Percentiles rank a stretch among this genome's conserved stretches.
These are phyloP conservation scores for Penicillium italicum DNA, from an alignment of 2,329 filamentous ascomycete genomes.

Conservation along the genomic window DNA sequence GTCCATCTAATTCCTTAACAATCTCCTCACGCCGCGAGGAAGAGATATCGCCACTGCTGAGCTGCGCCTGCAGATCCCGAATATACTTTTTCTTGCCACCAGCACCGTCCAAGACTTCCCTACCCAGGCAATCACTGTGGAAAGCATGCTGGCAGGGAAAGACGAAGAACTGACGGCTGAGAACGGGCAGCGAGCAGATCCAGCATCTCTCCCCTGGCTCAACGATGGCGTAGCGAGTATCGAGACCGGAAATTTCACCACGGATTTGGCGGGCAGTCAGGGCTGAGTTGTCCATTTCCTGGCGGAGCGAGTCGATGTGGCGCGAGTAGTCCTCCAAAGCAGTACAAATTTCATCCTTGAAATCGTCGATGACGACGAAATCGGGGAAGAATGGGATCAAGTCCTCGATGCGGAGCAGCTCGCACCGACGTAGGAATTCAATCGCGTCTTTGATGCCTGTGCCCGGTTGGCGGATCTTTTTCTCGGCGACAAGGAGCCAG, in stretches of 20 bases:
- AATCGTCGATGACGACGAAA: constrained; percentile 97
- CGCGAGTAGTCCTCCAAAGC: constrained; percentile 91
- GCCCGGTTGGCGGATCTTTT: constrained; percentile 76
- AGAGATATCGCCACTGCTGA: constrained; percentile 69
- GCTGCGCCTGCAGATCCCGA: constrained; percentile 76
- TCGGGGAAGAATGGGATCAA: constrained; percentile 98
- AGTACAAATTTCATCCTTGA: constrained; percentile 95
- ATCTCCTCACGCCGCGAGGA: constrained; percentile 74
- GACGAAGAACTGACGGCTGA: constrained; percentile 93
- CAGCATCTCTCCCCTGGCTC: constrained; percentile 95
- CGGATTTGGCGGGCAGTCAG: constrained; percentile 88
- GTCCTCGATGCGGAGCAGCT: constrained; percentile 90
- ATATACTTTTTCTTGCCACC: constrained; percentile 77
- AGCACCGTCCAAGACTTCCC: constrained; percentile 76
- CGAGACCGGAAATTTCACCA: constrained; percentile 77
- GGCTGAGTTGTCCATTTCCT: constrained; percentile 93
- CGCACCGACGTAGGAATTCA: constrained; percentile 86
- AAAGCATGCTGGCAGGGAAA: constrained; percentile 98
- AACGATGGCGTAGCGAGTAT: constrained; percentile 90
- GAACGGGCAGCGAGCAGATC: constrained; percentile 76
- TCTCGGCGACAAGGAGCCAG: constrained; percentile 92
- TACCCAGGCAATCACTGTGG: constrained; percentile 88
- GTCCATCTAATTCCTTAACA: constrained; percentile 82
- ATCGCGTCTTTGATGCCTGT: constrained; percentile 90
- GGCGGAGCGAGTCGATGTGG: constrained; percentile 81